These are phyloP conservation scores for Pelagophyceae sp. DNA, from an alignment of 352 stramenopile species.

Conservation along the genomic window DNA sequence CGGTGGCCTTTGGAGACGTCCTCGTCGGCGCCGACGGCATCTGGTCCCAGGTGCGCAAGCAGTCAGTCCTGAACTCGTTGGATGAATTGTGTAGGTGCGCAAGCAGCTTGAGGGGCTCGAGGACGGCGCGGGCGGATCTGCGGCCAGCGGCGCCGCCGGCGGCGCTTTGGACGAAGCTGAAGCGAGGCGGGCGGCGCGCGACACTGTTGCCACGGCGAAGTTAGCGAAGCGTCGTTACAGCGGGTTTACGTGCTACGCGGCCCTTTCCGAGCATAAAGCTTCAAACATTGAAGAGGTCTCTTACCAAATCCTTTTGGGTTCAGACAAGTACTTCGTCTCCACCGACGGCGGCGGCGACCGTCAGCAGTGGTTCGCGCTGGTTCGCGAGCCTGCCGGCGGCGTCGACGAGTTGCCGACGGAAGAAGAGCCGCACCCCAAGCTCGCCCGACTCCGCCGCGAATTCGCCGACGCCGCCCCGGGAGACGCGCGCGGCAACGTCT, in stretches of 20 bases:
- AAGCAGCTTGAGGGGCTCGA: conserved; percentile 52
- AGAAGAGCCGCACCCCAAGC: conserved; percentile 54
- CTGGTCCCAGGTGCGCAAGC: conserved; percentile 47
- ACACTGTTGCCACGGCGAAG: conserved; percentile 47
- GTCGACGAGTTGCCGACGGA: conserved; percentile 49
- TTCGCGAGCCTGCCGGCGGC: conserved; percentile 52
- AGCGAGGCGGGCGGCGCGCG: conserved; percentile 44
- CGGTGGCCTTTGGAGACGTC: conserved; percentile 50
- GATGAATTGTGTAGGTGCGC: too few relatives aligned
- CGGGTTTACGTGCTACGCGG: conserved; percentile 58
- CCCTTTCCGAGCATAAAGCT: conserved; percentile 46
- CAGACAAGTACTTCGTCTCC: conserved; percentile 62
- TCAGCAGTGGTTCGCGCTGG: conserved; percentile 59
- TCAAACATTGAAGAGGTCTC: conserved; percentile 62
- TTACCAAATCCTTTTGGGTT: conserved; percentile 58
- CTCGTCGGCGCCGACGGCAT: conserved; percentile 57
- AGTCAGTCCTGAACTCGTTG: too few relatives aligned
- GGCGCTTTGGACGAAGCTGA: conserved; percentile 54
- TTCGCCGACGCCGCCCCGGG: conserved; percentile 43
- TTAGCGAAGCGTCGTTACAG: conserved; percentile 50
- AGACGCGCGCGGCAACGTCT: conserved; percentile 56
- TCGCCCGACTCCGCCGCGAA: conserved; percentile 50
- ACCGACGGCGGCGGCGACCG: conserved; percentile 58
- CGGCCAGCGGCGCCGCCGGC: conserved; percentile 50
- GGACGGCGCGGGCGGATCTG: conserved; percentile 49